Conservation (phyloP, 2,329 filamentous ascomycete species). For the Aspergillus piperis region DNA sequence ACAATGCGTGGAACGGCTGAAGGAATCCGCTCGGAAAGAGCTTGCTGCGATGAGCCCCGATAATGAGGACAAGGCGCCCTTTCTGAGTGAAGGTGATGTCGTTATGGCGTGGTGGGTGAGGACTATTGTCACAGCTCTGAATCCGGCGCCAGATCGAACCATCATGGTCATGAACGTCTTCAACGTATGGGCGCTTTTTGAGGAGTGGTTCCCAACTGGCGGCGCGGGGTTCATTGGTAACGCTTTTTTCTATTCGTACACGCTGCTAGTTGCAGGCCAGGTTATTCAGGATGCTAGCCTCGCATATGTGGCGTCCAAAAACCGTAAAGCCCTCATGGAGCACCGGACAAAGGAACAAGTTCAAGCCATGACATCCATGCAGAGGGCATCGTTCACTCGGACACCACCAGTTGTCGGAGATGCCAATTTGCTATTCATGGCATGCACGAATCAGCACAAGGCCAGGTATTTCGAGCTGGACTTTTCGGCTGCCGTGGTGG, state of each 20-base stretch:
- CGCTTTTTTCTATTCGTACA: slow-evolving; percentile 11
- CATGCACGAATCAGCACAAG: slow-evolving; percentile 45
- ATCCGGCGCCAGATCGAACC: slow-evolving; percentile 29
- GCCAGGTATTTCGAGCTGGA: slow-evolving; percentile 41
- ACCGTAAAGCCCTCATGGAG: slow-evolving; percentile 18
- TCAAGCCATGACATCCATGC: slow-evolving; percentile 17
- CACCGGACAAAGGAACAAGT: slow-evolving; percentile 24
- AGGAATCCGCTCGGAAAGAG: slow-evolving; percentile 15
- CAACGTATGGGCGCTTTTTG: slow-evolving; percentile 37
- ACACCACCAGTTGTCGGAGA: slow-evolving; percentile 37
- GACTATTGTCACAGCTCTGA: slow-evolving; percentile 25
- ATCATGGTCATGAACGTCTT: slow-evolving; percentile 46
- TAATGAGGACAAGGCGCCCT: slow-evolving; percentile 25
- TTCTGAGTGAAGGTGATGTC: slow-evolving; percentile 52
- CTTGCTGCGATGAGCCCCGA: slow-evolving; percentile 8
- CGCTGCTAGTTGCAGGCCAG: slow-evolving; percentile 7
- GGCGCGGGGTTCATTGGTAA: slow-evolving; percentile 29
- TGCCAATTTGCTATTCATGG: slow-evolving; percentile 34
- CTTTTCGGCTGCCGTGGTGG: slow-evolving; percentile 35
- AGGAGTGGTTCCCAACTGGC: slow-evolving; percentile 30
- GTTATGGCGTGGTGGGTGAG: slow-evolving; percentile 47
- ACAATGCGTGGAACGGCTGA: slow-evolving; percentile 32
- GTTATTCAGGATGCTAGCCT: slow-evolving; percentile 10
- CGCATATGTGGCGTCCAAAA: slow-evolving; percentile 12
- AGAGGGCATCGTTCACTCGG: slow-evolving; percentile 2